Evolutionary conservation across 495 filamentous ascomycete genomes (phyloP).

Genomic region (Niebla homalea): DNA sequence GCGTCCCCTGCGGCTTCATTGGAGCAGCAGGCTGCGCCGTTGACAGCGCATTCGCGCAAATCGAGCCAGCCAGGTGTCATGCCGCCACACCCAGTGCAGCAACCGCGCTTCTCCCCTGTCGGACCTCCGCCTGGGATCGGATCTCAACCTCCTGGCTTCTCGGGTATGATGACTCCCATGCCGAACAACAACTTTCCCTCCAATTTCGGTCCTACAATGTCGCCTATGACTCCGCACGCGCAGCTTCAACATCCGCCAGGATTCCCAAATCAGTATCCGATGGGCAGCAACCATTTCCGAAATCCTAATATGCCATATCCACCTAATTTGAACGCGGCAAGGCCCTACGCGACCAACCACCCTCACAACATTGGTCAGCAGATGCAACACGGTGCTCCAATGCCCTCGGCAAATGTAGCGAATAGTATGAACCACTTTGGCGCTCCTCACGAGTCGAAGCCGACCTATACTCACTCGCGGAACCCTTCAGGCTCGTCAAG

Average conservation of each 20-base stretch:
- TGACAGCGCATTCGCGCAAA: constrained; percentile 13
- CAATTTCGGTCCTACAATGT: constrained; percentile 11
- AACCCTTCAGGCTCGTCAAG: constrained; percentile 43
- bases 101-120: constrained; percentile 30
- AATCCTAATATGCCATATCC: constrained; percentile 47
- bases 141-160: constrained; percentile 36
- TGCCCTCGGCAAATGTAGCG: constrained; percentile 14
- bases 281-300: constrained; percentile 33
- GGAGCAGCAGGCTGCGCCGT: constrained; percentile 33
- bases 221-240: constrained; percentile 20
- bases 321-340: constrained; percentile 43
- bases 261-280: constrained; percentile 36
- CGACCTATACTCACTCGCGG: constrained; percentile 40
- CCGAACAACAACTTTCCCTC: constrained; percentile 29
- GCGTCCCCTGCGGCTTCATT: constrained; percentile 49
- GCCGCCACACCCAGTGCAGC: constrained; percentile 37
- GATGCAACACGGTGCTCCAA: constrained; percentile 21
- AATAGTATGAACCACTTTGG: constrained; percentile 19
- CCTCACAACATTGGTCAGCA: constrained; percentile 46
- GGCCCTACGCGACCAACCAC: constrained; percentile 47
- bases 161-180: constrained; percentile 36
- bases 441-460: constrained; percentile 18
- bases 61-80: constrained; percentile 21
- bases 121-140: constrained; percentile 29
- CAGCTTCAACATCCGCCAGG: constrained; percentile 35